These are phyloP conservation scores for Glycine tomentella DNA, from an alignment of 306 rosid genomes.

Conservation along the genomic window DNA sequence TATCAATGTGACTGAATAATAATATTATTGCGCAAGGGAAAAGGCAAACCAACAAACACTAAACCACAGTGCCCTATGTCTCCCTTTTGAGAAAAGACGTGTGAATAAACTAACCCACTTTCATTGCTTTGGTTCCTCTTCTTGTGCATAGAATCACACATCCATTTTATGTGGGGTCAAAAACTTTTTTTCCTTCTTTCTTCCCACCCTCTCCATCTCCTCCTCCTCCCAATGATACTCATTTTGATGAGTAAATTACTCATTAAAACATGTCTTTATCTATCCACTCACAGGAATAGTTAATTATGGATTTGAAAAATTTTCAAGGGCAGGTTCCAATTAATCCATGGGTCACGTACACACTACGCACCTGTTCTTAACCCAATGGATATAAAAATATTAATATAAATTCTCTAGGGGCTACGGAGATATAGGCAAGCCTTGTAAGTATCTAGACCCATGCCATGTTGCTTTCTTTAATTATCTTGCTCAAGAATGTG, in stretches of 20 bases:
- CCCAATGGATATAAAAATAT: conserved; percentile 37
- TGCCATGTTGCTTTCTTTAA: conserved; percentile 51
- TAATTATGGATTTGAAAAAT: not conserved
- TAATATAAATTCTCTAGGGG: not conserved
- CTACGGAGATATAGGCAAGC: not conserved
- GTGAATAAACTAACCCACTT: conserved; percentile 60
- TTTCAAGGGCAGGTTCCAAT: no score
- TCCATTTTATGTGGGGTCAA: conserved; percentile 72
- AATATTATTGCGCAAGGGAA: conserved; percentile 46
- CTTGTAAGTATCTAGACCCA: conserved; percentile 53
- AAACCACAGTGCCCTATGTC: conserved; percentile 52
- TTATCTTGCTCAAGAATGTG: conserved; percentile 44
- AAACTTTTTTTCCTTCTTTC: conserved; percentile 21
- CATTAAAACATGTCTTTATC: conserved; percentile 43
- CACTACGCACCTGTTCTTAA: conserved; percentile 57
- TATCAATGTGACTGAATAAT: conserved; percentile 32
- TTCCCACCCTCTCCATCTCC: conserved; percentile 44
- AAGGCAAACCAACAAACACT: conserved; percentile 62
- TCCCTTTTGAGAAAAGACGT: conserved; percentile 56
- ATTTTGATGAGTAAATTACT: conserved; percentile 48
- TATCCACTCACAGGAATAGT: conserved; percentile 31
- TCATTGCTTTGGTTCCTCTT: conserved; percentile 60
- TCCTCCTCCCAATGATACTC: conserved; percentile 37
- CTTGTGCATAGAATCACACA: conserved; percentile 66
- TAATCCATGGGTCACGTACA: conserved; percentile 63